Conservation (phyloP, 129 eudicot species). For the Calendula officinalis region DNA sequence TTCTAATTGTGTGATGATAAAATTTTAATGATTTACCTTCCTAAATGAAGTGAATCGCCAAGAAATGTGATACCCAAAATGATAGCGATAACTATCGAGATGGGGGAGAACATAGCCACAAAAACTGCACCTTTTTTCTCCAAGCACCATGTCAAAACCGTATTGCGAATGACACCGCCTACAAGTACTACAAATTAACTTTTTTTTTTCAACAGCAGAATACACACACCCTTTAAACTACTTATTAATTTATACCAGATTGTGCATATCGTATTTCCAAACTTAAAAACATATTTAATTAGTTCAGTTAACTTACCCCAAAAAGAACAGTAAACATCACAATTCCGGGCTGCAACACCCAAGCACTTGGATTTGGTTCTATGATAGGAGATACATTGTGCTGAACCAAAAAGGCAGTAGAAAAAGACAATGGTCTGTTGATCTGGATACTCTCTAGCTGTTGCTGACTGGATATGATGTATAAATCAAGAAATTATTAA, state of each 20-base stretch:
- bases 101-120: conserved; percentile 28
- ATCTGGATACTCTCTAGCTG: conserved; percentile 23
- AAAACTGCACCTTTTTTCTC: conserved; percentile 28
- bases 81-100: conserved; percentile 23
- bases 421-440: conserved; percentile 25
- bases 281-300: too few relatives aligned
- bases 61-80: conserved; percentile 27
- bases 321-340: conserved; percentile 21
- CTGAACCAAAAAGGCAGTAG: conserved; percentile 28
- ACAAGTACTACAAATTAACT: not conserved
- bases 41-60: conserved; percentile 29
- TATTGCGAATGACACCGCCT: conserved; percentile 22
- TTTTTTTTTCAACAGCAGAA: too few relatives aligned
- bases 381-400: conserved; percentile 17
- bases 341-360: conserved; percentile 17
- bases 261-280: too few relatives aligned
- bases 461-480: conserved; percentile 11
- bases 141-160: conserved; percentile 21
- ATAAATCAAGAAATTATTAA: not conserved
- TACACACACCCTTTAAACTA: too few relatives aligned
- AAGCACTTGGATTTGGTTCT: conserved; percentile 18
- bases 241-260: too few relatives aligned
- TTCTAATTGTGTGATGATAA: not conserved
- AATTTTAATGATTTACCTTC: conserved; percentile 17
- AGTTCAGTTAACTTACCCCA: conserved; percentile 12